Evolutionary conservation across 2,329 filamentous ascomycete species (phyloP), one percentile per base, ranked within the genome.

Genomic region (Celoporthe dispersa): DNA sequence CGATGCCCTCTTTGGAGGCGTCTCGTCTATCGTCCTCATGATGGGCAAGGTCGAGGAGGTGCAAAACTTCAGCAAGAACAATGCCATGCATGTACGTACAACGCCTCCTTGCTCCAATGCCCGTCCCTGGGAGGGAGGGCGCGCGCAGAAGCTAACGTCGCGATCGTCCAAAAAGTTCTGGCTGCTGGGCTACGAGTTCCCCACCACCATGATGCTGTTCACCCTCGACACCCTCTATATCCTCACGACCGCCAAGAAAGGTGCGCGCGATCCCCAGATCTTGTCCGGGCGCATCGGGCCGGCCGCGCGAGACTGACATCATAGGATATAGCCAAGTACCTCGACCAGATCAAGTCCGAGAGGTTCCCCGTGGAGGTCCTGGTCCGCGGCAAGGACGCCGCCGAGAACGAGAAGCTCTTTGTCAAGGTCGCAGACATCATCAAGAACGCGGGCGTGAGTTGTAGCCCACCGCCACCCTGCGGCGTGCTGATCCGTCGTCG

Each of bases 121-220:
- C 37, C 48, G 51, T 35, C 33, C 16, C 9, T 9, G 31, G n/a
- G 57, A 53, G 33, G 35, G 31, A n/a, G 35, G 25, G 9, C 28
- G 33, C 14, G 62, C 37, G 37, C 68, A 64, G 37, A 48, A 33
- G 62, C 68, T 72, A 66, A 70, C 28, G 22, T 60, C 31, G 25
- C 65, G 55, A 16, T 33, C 62, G 33, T 66, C 25, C 44, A 6
- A 66, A 64, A 80, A 98, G 94, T 97, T 98, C 82, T 99, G 97
- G 97, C 87, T 99, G 68, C 88, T 99, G 73, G 96, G 96, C 77
- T 99, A 99, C 85, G 96, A 99, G 81, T 99, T 99, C 78, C 96
- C 96, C 44, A 94, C 95, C 53, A 99, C 96, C 0, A 85, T 99
- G 73, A 94, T 99, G 85, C 87, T 99, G 66, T 90, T 99, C 80